Percentiles rank a stretch among this genome's conserved stretches.
These are phyloP conservation scores for Globisporangium mamillatum DNA, from an alignment of 352 stramenopile species.

Conservation along the genomic window DNA sequence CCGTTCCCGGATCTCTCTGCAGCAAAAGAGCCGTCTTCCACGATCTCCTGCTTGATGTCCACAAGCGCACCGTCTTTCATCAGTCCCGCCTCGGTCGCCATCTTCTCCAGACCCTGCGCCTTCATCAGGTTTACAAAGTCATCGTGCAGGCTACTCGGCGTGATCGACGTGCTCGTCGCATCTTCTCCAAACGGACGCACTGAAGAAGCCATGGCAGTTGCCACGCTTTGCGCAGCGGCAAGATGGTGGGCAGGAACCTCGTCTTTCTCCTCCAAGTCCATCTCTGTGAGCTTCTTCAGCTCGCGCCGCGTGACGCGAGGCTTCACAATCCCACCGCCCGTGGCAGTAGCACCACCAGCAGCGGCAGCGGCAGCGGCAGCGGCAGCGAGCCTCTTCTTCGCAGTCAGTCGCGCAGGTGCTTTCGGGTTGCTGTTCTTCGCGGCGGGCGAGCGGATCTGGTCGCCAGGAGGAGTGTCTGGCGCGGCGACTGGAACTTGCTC, in stretches of 20 bases:
- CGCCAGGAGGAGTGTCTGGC: conserved; percentile 27
- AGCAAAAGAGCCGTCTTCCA: conserved; percentile 15
- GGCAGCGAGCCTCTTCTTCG: conserved; percentile 39
- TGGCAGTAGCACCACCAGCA: neutral
- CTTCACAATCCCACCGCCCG: conserved; percentile 25
- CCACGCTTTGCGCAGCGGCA: neutral
- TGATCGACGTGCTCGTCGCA: conserved; percentile 30
- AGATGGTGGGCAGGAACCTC: conserved; percentile 13
- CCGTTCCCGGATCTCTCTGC: conserved; percentile 2
- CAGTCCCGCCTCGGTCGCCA: conserved; percentile 72
- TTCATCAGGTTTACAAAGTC: conserved; percentile 89
- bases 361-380: neutral
- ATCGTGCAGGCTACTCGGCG: conserved; percentile 77
- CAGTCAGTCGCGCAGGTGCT: conserved; percentile 32
- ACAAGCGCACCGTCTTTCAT: conserved; percentile 74
- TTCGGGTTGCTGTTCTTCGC: conserved; percentile 36
- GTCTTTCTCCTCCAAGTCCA: conserved; percentile 75
- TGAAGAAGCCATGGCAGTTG: neutral
- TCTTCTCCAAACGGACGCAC: conserved; percentile 42
- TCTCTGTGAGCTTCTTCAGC: conserved; percentile 77
- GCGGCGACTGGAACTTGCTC: conserved; percentile 14
- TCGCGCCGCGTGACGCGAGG: conserved; percentile 64
- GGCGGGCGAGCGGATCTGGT: conserved; percentile 32
- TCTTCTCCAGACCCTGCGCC: conserved; percentile 77
- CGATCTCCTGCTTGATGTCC: conserved; percentile 47